A percentile compares a stretch with the other conserved stretches of the same genome.
These are phyloP conservation scores for Plantago coronopus DNA, from an alignment of 305 asterid species.

Conservation along the genomic window DNA sequence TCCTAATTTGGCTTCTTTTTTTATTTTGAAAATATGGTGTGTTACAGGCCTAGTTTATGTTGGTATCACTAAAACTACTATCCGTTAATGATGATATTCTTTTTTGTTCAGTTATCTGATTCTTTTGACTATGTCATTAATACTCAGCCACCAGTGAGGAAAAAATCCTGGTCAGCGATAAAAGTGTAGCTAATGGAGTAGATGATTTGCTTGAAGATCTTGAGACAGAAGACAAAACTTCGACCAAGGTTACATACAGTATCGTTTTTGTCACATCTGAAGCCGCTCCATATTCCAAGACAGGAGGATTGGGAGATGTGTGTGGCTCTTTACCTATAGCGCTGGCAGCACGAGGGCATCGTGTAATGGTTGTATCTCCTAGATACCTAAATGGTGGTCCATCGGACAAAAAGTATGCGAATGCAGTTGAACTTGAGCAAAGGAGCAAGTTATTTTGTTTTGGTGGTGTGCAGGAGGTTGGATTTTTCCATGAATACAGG, in stretches of 20 bases:
- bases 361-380: constrained; percentile 93
- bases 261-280: constrained; percentile 76
- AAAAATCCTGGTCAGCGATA: constrained; percentile 33
- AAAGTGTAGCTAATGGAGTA: constrained; percentile 24
- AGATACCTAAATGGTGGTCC: constrained; percentile 57
- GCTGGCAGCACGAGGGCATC: constrained; percentile 77
- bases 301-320: constrained; percentile 97
- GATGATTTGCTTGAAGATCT: constrained; percentile 32
- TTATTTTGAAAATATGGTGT: too few relatives aligned
- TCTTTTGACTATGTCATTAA: not conserved
- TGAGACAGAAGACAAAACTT: constrained; percentile 27
- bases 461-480: constrained; percentile 72
- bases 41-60: too few relatives aligned
- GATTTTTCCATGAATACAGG: constrained; percentile 80
- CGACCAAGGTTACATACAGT: constrained; percentile 37
- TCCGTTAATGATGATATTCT: not conserved
- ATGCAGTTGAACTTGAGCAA: constrained; percentile 51
- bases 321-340: constrained; percentile 95
- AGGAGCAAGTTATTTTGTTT: constrained; percentile 55
- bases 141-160: constrained; percentile 40
- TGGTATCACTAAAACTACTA: too few relatives aligned
- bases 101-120: not conserved
- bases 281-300: constrained; percentile 91
- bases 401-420: constrained; percentile 48
- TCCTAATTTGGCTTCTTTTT: too few relatives aligned